Conservation (phyloP, 805 yeast genomes). For the Zygosaccharomyces pseudorouxii region DNA sequence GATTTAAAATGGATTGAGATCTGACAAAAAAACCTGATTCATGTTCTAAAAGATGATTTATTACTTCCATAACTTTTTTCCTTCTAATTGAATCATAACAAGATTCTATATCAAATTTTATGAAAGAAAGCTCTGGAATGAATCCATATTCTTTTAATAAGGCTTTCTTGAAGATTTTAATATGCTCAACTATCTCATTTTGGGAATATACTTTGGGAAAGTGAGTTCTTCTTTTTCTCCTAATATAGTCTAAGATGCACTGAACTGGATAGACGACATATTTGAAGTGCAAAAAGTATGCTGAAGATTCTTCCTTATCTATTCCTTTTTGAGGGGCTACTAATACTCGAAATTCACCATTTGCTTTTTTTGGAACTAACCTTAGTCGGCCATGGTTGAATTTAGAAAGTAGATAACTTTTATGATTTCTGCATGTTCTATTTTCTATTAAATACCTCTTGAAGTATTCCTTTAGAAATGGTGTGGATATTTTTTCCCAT, state of each 20-base stretch:
- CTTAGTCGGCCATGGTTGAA: constrained; percentile 42
- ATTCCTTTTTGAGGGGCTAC: constrained; percentile 48
- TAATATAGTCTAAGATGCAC: constrained; percentile 34
- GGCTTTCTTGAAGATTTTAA: constrained; percentile 38
- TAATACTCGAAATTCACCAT: constrained; percentile 52
- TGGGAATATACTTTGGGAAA: constrained; percentile 41
- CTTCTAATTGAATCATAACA: constrained; percentile 74
- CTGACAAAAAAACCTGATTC: constrained; percentile 32
- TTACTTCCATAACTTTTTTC: constrained; percentile 35
- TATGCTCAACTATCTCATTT: constrained; percentile 40
- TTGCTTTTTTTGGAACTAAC: constrained; percentile 52
- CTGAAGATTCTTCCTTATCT: constrained; percentile 32
- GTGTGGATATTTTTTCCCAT: constrained; percentile 47
- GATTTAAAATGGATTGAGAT: constrained; percentile 19
- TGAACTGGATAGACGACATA: constrained; percentile 44
- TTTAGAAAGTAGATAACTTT: constrained; percentile 18
- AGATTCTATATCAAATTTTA: constrained; percentile 70
- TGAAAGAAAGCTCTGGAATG: constrained; percentile 41
- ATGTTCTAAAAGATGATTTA: constrained; percentile 20
- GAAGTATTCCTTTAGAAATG: constrained; percentile 43
- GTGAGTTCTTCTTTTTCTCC: constrained; percentile 25
- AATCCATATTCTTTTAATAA: constrained; percentile 16
- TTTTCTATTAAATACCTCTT: constrained; percentile 34
- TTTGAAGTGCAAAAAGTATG: constrained; percentile 35
- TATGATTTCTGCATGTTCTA: constrained; percentile 18